Evolutionary conservation across 1,139 yeast genomes (phyloP).

Genomic region (Hemisphaericaspora subhashii): DNA sequence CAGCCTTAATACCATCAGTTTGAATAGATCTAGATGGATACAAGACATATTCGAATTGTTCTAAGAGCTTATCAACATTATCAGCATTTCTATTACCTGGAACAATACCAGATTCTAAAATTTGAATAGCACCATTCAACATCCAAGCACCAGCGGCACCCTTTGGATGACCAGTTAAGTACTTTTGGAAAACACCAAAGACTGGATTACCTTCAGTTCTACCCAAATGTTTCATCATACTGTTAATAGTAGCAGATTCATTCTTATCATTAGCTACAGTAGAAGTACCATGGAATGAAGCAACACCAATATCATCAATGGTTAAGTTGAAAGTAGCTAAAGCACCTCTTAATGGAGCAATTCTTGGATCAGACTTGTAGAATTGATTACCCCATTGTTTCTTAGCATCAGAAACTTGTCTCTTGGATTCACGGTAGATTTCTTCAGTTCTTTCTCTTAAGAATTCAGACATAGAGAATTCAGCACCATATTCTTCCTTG

Average conservation of each 20-base stretch:
- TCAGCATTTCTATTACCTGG: conserved; percentile 99
- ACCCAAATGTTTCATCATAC: conserved; percentile 93
- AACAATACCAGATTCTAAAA: conserved; percentile 86
- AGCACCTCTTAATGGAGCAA: conserved; percentile 96
- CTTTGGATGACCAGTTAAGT: conserved; percentile 99
- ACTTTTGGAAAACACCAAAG: conserved; percentile 97
- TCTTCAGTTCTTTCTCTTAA: conserved; percentile 85
- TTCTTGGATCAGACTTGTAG: conserved; percentile 87
- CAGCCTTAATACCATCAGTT: conserved; percentile 98
- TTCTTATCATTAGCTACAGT: conserved; percentile 98
- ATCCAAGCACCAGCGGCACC: conserved; percentile 99
- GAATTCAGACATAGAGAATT: conserved; percentile 54
- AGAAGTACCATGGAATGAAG: conserved; percentile 99
- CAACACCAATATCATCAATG: conserved; percentile 92
- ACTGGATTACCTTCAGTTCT: conserved; percentile 98
- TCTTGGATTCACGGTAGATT: conserved; percentile 78
- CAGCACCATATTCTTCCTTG: conserved; percentile 64
- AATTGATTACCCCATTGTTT: conserved; percentile 95
- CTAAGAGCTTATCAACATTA: conserved; percentile 81
- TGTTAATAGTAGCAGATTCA: conserved; percentile 86
- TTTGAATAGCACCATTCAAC: conserved; percentile 97
- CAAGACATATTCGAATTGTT: conserved; percentile 82
- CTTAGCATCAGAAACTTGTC: conserved; percentile 87
- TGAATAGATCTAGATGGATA: conserved; percentile 92
- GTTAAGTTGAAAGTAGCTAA: conserved; percentile 91